Conservation (phyloP, 306 rosid species). For the Cucurbita ficifolia region DNA sequence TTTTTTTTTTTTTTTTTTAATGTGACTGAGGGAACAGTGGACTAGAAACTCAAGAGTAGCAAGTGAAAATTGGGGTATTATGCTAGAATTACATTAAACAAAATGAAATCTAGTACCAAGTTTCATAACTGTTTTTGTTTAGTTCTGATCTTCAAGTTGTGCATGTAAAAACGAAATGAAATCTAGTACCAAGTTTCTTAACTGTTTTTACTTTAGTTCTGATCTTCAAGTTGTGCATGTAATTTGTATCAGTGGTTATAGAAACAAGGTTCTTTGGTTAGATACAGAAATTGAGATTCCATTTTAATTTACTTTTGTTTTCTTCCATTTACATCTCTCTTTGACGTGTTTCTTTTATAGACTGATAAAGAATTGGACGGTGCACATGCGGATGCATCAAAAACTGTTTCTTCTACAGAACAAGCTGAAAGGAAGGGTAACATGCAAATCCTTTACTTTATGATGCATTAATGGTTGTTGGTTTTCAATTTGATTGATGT, state of each 20-base stretch:
- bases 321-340: not conserved
- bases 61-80: not conserved
- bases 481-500: not conserved
- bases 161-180: slow-evolving; percentile 1
- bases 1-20: not conserved
- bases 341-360: not conserved
- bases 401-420: not conserved
- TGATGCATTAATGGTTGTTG: not conserved
- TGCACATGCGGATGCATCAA: not conserved
- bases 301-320: not conserved
- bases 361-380: not conserved
- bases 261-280: not conserved
- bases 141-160: not conserved
- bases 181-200: not conserved
- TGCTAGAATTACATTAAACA: not conserved
- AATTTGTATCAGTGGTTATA: not conserved
- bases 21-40: not conserved
- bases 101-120: not conserved
- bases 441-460: not conserved
- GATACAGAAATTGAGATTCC: not conserved
- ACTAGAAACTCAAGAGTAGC: not conserved
- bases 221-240: not conserved
- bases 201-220: not conserved
- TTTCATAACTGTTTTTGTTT: not conserved
- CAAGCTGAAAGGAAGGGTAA: not conserved